phyloP scores from a whole-genome alignment of 352 stramenopile genomes.

The Aphanomyces cochlioides region DNA sequence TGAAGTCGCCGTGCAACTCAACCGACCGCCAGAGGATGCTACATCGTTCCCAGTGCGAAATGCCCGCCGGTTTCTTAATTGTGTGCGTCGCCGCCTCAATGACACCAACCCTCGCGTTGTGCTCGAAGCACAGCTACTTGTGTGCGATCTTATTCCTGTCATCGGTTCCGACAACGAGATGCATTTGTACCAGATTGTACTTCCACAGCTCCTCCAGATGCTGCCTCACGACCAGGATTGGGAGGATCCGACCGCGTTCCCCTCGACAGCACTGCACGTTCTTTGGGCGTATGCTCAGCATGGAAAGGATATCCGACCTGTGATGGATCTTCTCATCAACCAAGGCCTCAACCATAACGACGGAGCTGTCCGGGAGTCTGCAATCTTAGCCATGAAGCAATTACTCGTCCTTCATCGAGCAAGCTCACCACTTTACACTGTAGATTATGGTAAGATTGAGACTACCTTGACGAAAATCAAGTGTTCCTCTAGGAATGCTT shows the following conservation, averaged over 20 bases:
- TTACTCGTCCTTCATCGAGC: conserved; percentile 44
- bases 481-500: conserved; percentile 33
- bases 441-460: too few species aligned
- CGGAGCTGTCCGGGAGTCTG: conserved; percentile 47
- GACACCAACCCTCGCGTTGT: conserved; percentile 43
- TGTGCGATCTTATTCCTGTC: conserved; percentile 65
- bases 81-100: conserved; percentile 51
- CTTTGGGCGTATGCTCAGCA: conserved; percentile 60
- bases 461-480: too few species aligned
- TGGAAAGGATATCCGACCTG: conserved; percentile 56
- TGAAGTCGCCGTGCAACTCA: conserved; percentile 44
- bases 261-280: conserved; percentile 58
- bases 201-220: conserved; percentile 58
- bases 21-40: conserved; percentile 41
- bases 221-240: conserved; percentile 34
- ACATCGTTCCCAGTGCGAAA: conserved; percentile 70
- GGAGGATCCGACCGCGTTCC: conserved; percentile 26
- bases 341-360: conserved; percentile 46
- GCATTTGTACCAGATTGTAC: conserved; percentile 56
- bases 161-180: conserved; percentile 42
- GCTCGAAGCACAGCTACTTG: conserved; percentile 49
- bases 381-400: conserved; percentile 44
- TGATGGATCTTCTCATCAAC: conserved; percentile 60
- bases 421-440: conserved; percentile 9
- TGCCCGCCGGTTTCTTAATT: conserved; percentile 64